Base-by-base conservation (phyloP, 1,284 basidiomycete species). In the Boletus calvinii region DNA sequence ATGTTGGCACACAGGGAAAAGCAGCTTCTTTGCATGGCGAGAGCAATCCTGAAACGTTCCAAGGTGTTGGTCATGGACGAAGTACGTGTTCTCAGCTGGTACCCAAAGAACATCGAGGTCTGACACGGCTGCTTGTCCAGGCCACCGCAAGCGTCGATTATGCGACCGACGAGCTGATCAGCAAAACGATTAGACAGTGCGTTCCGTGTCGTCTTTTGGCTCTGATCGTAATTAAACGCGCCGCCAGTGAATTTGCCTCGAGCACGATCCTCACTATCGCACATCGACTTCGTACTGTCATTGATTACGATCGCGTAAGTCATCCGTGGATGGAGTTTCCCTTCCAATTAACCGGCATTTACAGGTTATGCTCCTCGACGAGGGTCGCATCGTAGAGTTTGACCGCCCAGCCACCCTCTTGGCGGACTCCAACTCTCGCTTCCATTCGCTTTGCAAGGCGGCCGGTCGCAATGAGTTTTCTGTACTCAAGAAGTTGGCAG, bases 321-420 rank as follows among this genome's bases (percentile, higher is more conserved):
- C 15, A 7, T 20, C 31, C 31, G 9, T 46, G 18, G 6, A 6
- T 18, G 69, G 69, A 66, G 4, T 29, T 37, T 9, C 10, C 30
- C 20, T 45, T 45, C 12, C 8, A 17, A 30, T 32, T 54, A 8
- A 58, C 10, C 5, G 1, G 12, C 8, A 18, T 46, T 34, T 29
- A 10, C 20, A 90, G 87, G 83, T 91, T 38, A 91, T 95, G 83
- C 77, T 94, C 36, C 81, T 94, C n/a, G 92, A 94, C 55, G 82
- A 92, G 67, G 91, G 92, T 7, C 79, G 78, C 3, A 92, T 97
- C 48, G 77, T 84, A 3, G 93, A 96, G 65, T 94, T 87, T 62
- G 92, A 90, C 62, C 71, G 69, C 46, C 93, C 94, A 0, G 75
- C 76, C 7, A 75, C 74, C 11, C 75, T 96, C 40, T 77, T 97